phyloP scores from a whole-genome alignment of 208 protist genomes.

The Leishmania turanica region DNA sequence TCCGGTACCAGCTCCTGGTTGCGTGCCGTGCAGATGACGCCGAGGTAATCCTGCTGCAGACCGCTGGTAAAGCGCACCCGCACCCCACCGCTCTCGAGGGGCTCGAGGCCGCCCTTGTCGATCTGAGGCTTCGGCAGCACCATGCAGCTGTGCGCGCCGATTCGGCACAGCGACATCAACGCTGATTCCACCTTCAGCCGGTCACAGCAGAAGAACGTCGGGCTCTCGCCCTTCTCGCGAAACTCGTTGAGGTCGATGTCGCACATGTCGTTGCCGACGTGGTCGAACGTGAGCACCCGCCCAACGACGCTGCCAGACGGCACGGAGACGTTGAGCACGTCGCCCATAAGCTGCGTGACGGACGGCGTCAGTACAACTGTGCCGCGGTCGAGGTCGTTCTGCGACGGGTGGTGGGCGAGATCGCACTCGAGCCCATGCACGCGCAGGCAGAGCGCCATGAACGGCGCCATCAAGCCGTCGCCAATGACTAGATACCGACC shows the following conservation, averaged over 20 bases:
- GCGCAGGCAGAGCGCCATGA: slow-evolving; percentile 92
- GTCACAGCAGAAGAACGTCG: slow-evolving; percentile 94
- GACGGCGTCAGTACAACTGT: slow-evolving; percentile 90
- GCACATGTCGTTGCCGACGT: slow-evolving; percentile 93
- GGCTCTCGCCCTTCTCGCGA: slow-evolving; percentile 91
- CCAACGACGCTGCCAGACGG: slow-evolving; percentile 90
- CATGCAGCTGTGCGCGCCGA: slow-evolving; percentile 85
- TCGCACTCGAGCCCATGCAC: slow-evolving; percentile 90
- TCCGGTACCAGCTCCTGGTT: slow-evolving; percentile 77
- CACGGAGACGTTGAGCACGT: slow-evolving; percentile 91
- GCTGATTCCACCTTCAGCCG: slow-evolving; percentile 83
- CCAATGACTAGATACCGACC: slow-evolving; percentile 91
- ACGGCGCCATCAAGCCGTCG: slow-evolving; percentile 90
- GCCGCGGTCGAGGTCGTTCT: slow-evolving; percentile 80
- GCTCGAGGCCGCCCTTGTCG: slow-evolving; percentile 76
- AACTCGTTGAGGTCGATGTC: slow-evolving; percentile 93
- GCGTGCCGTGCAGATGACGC: slow-evolving; percentile 88
- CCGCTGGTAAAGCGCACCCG: slow-evolving; percentile 86
- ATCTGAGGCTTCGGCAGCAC: slow-evolving; percentile 82
- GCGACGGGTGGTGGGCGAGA: slow-evolving; percentile 69
- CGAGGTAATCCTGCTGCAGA: slow-evolving; percentile 81
- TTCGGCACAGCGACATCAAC: slow-evolving; percentile 83
- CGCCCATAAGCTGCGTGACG: slow-evolving; percentile 92
- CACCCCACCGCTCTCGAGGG: slow-evolving; percentile 82
- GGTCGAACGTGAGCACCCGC: slow-evolving; percentile 89